Evolutionary conservation across 352 stramenopile genomes (phyloP).

Genomic region (Phytophthora podocarpi): DNA sequence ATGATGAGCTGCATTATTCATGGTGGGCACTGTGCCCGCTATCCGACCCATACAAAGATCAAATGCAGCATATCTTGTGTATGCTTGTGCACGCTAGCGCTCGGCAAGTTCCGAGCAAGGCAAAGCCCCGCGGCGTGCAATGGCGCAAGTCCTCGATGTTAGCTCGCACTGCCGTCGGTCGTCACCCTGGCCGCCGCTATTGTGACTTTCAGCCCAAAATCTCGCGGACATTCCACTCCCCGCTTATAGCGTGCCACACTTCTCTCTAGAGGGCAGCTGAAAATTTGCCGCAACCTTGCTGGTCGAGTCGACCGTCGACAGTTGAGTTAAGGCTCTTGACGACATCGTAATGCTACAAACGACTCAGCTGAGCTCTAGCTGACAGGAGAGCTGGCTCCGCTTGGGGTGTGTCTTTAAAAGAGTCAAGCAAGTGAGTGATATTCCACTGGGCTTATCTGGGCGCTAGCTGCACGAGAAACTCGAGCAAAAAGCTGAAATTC

Average conservation of each 20-base stretch:
- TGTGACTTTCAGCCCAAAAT: background rate
- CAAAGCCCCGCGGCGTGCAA: constrained; percentile 8
- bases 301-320: too few species aligned
- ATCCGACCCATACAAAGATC: constrained; percentile 7
- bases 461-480: constrained; percentile 9
- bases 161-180: constrained; percentile 12
- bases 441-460: constrained; percentile 21
- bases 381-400: background rate
- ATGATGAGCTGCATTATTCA: background rate
- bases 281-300: background rate
- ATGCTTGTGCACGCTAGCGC: constrained; percentile 15
- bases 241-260: constrained; percentile 16
- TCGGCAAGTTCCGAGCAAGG: constrained; percentile 20
- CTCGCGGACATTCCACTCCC: constrained; percentile 7
- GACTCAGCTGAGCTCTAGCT: background rate
- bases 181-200: background rate
- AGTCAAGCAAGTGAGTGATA: constrained; percentile 12
- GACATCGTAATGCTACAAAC: background rate
- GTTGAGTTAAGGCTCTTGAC: too few species aligned
- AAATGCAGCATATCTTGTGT: constrained; percentile 20
- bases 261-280: constrained; percentile 23
- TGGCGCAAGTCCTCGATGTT: constrained; percentile 19
- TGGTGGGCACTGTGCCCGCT: background rate
- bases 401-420: constrained; percentile 9
- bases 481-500: constrained; percentile 7